Conservation (phyloP, 768 basidiomycete genomes). For the Suillus decipiens region DNA sequence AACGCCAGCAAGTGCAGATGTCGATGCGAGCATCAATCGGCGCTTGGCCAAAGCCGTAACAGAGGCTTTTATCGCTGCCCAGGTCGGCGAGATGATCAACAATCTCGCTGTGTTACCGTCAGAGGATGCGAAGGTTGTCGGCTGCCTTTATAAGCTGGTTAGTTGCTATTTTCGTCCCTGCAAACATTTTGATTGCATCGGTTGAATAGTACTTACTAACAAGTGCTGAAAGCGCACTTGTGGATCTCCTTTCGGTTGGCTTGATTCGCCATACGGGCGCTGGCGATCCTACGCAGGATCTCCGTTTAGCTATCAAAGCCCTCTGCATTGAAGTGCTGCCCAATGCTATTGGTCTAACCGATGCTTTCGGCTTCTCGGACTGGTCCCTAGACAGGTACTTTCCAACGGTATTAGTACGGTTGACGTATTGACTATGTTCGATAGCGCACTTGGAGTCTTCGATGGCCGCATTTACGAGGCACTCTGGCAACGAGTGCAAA, state of each 20-base stretch:
- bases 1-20: conserved; percentile 33
- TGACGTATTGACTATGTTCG: neutral
- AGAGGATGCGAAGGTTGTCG: conserved; percentile 22
- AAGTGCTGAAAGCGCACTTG: conserved; percentile 53
- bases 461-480: conserved; percentile 69
- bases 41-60: conserved; percentile 63
- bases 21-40: conserved; percentile 57
- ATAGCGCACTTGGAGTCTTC: conserved; percentile 61
- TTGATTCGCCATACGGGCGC: conserved; percentile 34
- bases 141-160: conserved; percentile 30
- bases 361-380: conserved; percentile 74
- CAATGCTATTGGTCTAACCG: conserved; percentile 65
- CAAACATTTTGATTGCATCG: neutral
- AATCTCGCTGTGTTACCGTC: conserved; percentile 25
- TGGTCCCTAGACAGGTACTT: conserved; percentile 71
- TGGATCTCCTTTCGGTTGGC: conserved; percentile 60
- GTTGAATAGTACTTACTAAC: conserved; percentile 58
- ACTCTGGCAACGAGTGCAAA: conserved; percentile 59
- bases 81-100: conserved; percentile 51
- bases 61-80: conserved; percentile 66
- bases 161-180: conserved; percentile 12
- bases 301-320: conserved; percentile 52
- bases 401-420: neutral
- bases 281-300: conserved; percentile 45
- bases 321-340: conserved; percentile 57